Base-by-base conservation (phyloP, 1,284 basidiomycete species). In the Cryptococcus sp. region DNA sequence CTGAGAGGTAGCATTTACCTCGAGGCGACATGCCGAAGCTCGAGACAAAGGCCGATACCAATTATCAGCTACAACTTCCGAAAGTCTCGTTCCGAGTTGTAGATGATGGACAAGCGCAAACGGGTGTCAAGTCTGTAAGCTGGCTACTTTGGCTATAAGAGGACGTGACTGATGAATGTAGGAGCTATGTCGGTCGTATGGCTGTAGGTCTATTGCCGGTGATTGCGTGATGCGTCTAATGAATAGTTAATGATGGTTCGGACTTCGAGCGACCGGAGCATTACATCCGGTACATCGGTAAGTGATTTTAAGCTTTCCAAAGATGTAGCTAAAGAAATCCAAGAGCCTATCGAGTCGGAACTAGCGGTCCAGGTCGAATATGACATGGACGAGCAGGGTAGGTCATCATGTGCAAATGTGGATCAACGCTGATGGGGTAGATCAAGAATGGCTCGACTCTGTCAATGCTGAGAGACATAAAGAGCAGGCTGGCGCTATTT, bases 321-420 rank as follows among this genome's bases (percentile, higher is more conserved):
- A 1, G n/a, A 4, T 42, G 16, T 21, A 46, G 32, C 54, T 60
- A 24, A 57, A 28, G 11, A 14, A 7, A 10, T 48, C 45, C 51
- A 4, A 91, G 94, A 97, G 67, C 94, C 94, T 0, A 79, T 94
- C 60, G 94, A 99, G 72, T 84, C 83, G 49, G 96, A 98, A 59
- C 82, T 98, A 25, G 87, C 87, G 10, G 83, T 84, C 44, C 91
- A 94, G 68, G 94, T 98, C 44, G 96, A 98, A 73, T 99, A 99
- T 78, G 96, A 98, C 72, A 98, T 98, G 93, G 96, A 98, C 68
- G 96, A 98, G 70, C 94, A 98, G 82, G 92, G 91, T 88, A 40
- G 48, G 75, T 61, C 16, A 22, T 7, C 39, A 41, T 23, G 14
- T 21, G 13, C 19, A 41, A 22, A 7, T 25, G 19, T n/a, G 19